phyloP scores from a whole-genome alignment of 257 asterid genomes.

The Orobanche coerulescens region DNA sequence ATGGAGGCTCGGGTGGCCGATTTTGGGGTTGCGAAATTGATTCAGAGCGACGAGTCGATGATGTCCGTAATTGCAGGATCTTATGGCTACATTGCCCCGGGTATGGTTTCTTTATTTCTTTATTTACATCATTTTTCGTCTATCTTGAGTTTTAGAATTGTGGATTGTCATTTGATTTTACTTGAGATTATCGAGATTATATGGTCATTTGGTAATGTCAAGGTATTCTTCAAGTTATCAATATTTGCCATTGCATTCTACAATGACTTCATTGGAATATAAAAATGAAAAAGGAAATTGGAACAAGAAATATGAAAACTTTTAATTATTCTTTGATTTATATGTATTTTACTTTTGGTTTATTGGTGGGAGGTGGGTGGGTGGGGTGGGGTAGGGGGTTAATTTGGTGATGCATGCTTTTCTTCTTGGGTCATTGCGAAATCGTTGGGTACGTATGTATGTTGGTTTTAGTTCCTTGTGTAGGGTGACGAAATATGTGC shows the following conservation, averaged over 20 bases:
- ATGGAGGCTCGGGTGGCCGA: conserved; percentile 89
- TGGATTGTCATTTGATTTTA: neutral
- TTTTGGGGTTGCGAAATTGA: conserved; percentile 80
- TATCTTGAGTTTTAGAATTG: neutral
- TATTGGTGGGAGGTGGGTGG: neutral
- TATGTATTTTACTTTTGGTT: too few relatives aligned
- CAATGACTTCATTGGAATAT: too few relatives aligned
- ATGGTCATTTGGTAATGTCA: too few relatives aligned
- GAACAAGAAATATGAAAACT: too few relatives aligned
- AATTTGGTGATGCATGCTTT: conserved; percentile 18
- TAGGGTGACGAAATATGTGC: conserved; percentile 30
- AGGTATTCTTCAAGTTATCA: too few relatives aligned
- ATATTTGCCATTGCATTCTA: too few relatives aligned
- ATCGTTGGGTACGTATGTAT: conserved; percentile 22
- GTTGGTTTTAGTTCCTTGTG: conserved; percentile 38
- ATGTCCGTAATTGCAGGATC: conserved; percentile 93
- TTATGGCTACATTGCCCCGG: conserved; percentile 95
- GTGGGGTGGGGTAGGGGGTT: neutral
- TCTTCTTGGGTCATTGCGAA: neutral
- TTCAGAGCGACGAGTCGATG: conserved; percentile 63
- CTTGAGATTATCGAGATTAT: neutral
- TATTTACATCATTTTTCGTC: neutral
- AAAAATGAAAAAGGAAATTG: too few relatives aligned
- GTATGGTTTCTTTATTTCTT: conserved; percentile 22
- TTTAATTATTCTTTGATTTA: too few relatives aligned